Conservation (phyloP, 345 rosid species). For the Anastatica hierochuntica region DNA sequence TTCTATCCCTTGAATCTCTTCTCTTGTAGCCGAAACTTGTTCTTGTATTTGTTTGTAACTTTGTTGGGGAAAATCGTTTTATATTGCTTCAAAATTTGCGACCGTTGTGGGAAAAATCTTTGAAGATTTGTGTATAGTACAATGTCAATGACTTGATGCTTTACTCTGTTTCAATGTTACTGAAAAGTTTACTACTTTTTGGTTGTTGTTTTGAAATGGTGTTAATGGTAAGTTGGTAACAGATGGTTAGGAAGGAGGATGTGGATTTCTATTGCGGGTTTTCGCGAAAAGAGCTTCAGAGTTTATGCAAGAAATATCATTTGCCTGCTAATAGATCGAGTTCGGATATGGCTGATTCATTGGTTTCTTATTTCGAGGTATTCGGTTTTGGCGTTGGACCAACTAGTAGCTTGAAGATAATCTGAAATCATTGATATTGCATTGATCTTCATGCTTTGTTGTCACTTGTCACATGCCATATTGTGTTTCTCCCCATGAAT, state of each 20-base stretch:
- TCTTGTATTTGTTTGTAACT: background rate
- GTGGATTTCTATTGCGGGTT: conserved; percentile 32
- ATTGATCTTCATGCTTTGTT: conserved; percentile 1
- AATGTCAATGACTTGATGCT: too few species aligned
- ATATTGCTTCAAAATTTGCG: conserved; percentile 17
- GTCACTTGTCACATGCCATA: conserved; percentile 1
- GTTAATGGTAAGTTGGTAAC: too few species aligned
- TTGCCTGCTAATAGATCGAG: conserved; percentile 68
- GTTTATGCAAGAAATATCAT: conserved; percentile 54
- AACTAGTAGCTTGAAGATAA: background rate
- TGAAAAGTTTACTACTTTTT: background rate
- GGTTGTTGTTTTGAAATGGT: background rate
- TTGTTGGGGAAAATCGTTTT: background rate
- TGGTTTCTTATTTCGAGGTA: conserved; percentile 45
- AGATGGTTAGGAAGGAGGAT: conserved; percentile 42
- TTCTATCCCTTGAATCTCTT: background rate
- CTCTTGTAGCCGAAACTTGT: background rate
- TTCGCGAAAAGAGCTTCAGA: conserved; percentile 70
- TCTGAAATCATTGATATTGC: conserved; percentile 3
- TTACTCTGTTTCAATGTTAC: background rate
- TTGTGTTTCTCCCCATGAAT: conserved; percentile 8
- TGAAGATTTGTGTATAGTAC: too few species aligned
- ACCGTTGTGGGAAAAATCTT: conserved; percentile 20
- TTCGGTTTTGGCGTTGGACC: background rate
- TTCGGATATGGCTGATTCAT: conserved; percentile 48